Evolutionary conservation across 306 rosid genomes (phyloP).

Genomic region (Datisca glomerata): DNA sequence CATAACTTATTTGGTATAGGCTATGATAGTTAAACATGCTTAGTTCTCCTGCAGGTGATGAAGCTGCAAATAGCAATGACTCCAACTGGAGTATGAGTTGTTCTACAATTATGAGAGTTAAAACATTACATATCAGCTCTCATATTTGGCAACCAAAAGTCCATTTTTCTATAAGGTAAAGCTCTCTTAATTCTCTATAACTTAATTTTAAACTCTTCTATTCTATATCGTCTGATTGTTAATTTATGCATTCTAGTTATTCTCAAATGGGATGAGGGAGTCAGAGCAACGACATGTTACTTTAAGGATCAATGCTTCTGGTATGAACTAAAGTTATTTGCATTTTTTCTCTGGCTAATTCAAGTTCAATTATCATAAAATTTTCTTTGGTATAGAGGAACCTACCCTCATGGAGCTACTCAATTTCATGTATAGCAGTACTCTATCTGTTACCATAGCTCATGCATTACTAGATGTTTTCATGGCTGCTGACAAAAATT

Average conservation of each 20-base stretch:
- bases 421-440: constrained; percentile 77
- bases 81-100: constrained; percentile 60
- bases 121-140: constrained; percentile 74
- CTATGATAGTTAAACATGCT: not conserved
- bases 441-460: constrained; percentile 40
- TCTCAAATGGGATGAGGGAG: constrained; percentile 88
- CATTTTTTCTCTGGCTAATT: not conserved
- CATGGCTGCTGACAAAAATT: constrained; percentile 92
- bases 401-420: constrained; percentile 81
- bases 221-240: not conserved
- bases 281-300: constrained; percentile 76
- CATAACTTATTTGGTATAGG: not conserved
- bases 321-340: constrained; percentile 19
- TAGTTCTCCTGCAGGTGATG: constrained; percentile 46
- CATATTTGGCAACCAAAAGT: constrained; percentile 93
- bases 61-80: constrained; percentile 55
- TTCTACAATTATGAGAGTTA: constrained; percentile 50
- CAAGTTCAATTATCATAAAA: not conserved
- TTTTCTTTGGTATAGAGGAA: constrained; percentile 54
- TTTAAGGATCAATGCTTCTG: constrained; percentile 65
- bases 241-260: constrained; percentile 34
- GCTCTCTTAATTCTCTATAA: constrained; percentile 4
- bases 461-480: constrained; percentile 71
- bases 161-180: constrained; percentile 77
- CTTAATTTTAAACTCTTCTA: not conserved